Evolutionary conservation across 2,329 filamentous ascomycete species (phyloP), one percentile per base, ranked within the genome.

Genomic region (Plectosphaerella plurivora): DNA sequence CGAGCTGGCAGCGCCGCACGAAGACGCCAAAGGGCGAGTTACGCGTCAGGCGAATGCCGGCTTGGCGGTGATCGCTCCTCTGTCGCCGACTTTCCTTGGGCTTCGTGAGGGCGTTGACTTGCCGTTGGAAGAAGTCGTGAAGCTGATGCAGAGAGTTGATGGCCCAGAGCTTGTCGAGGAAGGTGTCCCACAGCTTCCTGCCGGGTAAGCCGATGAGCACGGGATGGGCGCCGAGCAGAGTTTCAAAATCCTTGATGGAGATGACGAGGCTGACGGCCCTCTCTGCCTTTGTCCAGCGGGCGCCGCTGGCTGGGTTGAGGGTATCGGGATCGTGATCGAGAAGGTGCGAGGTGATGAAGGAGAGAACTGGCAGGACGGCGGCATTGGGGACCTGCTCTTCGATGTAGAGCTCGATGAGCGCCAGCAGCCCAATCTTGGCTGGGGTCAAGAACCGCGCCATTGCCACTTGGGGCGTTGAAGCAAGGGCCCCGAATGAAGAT

Each of bases 381-480:
- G 81, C 77, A 55, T 81, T 84, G 3, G 88, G 86, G 15, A 92
- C 79, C 3, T 78, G 74, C 20, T 84, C 84, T 58, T 88, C 84
- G 37, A 83, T 83, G 69, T 99, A 97, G 51, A 97, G 78, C 61
- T 91, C 83, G 50, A 94, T 81, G 50, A 99, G 81, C 51, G 84
- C 83, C 51, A 97, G 79, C 22, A 97, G 78, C 63, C 88, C 87
- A 59, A 97, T 82, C 66, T 94, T 96, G 60, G 90, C 86, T 12
- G 93, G 89, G n/a, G 89, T 96, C 45, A 97, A 79, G 68, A 88
- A 96, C 53, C 88, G 87, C 61, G 87, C 81, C 87, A 93, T 95
- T 50, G 14, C 55, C 28, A 33, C 4, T 33, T 33, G 28, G 10
- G 25, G 25, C 25, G 28, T 33, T 3, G 28, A 9, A 33, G 28